Base-by-base conservation (phyloP, 2,329 filamentous ascomycete genomes). In the Aspergillus sp. region DNA sequence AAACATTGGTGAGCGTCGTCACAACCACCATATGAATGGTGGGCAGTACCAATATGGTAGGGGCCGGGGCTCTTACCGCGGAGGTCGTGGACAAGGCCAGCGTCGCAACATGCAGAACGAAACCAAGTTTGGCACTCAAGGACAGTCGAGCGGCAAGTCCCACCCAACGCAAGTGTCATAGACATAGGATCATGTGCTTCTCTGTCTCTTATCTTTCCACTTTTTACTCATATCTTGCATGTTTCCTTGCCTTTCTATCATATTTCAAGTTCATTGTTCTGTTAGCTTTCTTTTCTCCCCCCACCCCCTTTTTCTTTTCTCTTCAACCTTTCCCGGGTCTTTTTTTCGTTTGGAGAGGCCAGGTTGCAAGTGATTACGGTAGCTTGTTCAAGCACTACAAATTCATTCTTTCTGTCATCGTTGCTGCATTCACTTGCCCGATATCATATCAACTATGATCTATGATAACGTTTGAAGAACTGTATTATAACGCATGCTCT, bases 81-180 rank as follows among this genome's bases (percentile, higher is more conserved):
- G 78, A 39, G 74, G 76, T 36, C 77, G 78, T 58, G 78, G 79
- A 47, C 77, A 79, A 61, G 76, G 75, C 57, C 77, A 75, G 55
- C 79, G 79, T 36, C 73, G 73, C 61, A 76, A 73, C 54, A 68
- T 74, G 13, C 71, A 72, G 13, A 69, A 67, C 55, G 76, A 78
- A 36, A 59, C 64, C 55, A 70, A 71, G 59, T 67, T 68, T 30
- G 64, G 68, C 45, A 57, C 68, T 43, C 68, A 73, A 51, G 64
- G 67, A 49, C 74, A 74, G 41, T 63, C 69, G 36, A 64, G 62
- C 43, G 65, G 65, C 61, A 74, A 75, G 52, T 60, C 71, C 3
- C 73, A 74, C 21, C 65, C 72, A 8, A 58, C 70, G 2, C 74
- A 71, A 21, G 65, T 69, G 45, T 75, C 72, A 39, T 76, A 73